Percentiles rank a stretch among this genome's conserved stretches.
phyloP scores from a whole-genome alignment of 2,329 filamentous ascomycete genomes.

The Penicillium aurantiogriseum region DNA sequence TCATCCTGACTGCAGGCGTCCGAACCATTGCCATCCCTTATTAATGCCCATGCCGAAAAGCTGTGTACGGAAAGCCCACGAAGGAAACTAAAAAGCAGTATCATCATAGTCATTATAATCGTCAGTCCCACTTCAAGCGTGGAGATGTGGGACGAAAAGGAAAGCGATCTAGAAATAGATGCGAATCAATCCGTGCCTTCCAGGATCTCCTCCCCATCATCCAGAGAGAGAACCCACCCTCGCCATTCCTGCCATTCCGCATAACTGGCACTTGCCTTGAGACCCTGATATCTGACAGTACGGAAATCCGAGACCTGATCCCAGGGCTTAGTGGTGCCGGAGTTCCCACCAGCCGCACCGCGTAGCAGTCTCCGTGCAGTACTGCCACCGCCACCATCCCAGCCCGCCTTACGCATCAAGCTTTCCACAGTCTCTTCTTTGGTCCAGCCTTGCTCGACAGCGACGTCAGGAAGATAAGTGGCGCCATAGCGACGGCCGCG shows the following conservation, averaged over 20 bases:
- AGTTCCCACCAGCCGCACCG: conserved; percentile 34
- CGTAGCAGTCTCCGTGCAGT: conserved; percentile 39
- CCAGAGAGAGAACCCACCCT: conserved; percentile 59
- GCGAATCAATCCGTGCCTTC: conserved; percentile 7
- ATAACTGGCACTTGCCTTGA: conserved; percentile 70
- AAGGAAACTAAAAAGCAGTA: background rate
- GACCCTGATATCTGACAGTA: conserved; percentile 82
- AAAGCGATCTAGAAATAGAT: background rate
- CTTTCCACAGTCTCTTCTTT: conserved; percentile 89
- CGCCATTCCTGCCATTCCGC: conserved; percentile 76
- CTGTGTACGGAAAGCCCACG: background rate
- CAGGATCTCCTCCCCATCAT: conserved; percentile 30
- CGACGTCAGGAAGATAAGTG: conserved; percentile 91
- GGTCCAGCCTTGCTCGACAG: conserved; percentile 88
- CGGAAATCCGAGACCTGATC: conserved; percentile 69
- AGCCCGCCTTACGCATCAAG: conserved; percentile 92
- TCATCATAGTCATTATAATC: conserved; percentile 11
- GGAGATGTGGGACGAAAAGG: background rate
- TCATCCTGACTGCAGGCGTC: too few species aligned
- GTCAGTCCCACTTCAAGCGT: background rate
- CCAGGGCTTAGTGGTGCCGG: conserved; percentile 55
- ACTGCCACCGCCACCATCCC: conserved; percentile 60
- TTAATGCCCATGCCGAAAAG: background rate
- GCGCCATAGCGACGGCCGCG: conserved; percentile 72
- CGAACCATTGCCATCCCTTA: background rate